These are phyloP conservation scores for Yarrowia phangngaensis DNA, from an alignment of 805 yeast species.

Conservation along the genomic window DNA sequence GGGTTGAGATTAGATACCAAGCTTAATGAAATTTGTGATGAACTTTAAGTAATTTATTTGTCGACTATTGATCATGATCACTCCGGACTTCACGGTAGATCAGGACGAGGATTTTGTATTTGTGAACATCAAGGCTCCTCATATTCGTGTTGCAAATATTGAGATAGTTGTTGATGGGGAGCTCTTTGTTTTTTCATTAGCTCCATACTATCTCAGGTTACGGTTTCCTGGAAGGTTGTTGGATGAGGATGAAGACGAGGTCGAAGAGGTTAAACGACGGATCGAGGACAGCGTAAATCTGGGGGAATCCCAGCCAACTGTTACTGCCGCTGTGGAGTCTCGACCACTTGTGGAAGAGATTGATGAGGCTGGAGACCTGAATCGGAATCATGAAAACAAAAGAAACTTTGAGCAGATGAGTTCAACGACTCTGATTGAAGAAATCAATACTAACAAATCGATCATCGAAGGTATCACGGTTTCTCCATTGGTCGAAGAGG, in stretches of 20 bases:
- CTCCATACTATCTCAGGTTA: constrained; percentile 83
- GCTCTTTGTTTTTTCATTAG: constrained; percentile 73
- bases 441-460: constrained; percentile 5
- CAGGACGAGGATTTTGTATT: constrained; percentile 73
- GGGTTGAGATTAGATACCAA: too few species aligned
- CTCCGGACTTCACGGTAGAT: constrained; percentile 72
- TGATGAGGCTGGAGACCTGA: background rate
- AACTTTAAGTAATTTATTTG: too few species aligned
- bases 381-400: constrained; percentile 1
- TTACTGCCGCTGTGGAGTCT: constrained; percentile 1
- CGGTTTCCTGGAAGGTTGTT: constrained; percentile 62
- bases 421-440: constrained; percentile 4
- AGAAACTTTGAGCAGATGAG: constrained; percentile 13
- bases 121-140: constrained; percentile 64
- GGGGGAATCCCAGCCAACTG: background rate
- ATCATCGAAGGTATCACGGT: constrained; percentile 1
- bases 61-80: constrained; percentile 75
- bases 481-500: constrained; percentile 2
- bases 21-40: too few species aligned
- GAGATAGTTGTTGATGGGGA: constrained; percentile 76
- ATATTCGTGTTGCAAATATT: constrained; percentile 64
- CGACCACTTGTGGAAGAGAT: constrained; percentile 40
- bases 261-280: constrained; percentile 5
- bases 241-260: constrained; percentile 38
- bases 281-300: background rate